Percentiles rank a stretch among this genome's conserved stretches.
Evolutionary conservation across 1,284 basidiomycete genomes (phyloP).

Genomic region (Apiotrichum brassicae): DNA sequence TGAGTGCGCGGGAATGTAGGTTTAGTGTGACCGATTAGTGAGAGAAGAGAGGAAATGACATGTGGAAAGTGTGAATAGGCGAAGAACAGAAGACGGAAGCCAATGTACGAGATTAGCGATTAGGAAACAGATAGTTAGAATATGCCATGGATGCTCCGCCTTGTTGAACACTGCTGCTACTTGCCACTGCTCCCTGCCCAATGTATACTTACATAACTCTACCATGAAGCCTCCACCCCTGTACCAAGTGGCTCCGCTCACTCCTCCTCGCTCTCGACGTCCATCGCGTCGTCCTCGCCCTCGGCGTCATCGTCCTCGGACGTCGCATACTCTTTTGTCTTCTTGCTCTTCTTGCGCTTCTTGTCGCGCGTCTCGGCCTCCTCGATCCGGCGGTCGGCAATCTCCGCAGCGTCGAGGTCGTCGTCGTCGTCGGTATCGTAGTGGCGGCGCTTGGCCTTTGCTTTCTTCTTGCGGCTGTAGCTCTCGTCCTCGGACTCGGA

Average conservation of each 20-base stretch:
- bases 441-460: constrained; percentile 7
- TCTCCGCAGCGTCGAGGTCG: constrained; percentile 35
- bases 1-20: neutral
- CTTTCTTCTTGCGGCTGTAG: constrained; percentile 4
- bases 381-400: constrained; percentile 33
- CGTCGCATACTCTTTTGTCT: constrained; percentile 27
- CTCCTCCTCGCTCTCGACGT: constrained; percentile 44
- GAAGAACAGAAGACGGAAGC: no score
- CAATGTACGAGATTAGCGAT: no score
- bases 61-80: no score
- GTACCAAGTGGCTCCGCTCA: no score
- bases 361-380: constrained; percentile 30
- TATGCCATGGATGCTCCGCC: no score
- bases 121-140: no score
- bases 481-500: constrained; percentile 26
- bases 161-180: no score
- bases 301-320: constrained; percentile 29
- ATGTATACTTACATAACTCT: no score
- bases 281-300: constrained; percentile 35
- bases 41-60: no score
- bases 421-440: constrained; percentile 16
- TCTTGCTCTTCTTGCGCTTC: constrained; percentile 13
- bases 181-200: no score
- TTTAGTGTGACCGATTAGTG: no score
- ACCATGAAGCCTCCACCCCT: no score